Percentiles rank a stretch among this genome's conserved stretches.
Evolutionary conservation across 2,329 filamentous ascomycete species (phyloP).

Genomic region (Aphanoascus verrucosus): DNA sequence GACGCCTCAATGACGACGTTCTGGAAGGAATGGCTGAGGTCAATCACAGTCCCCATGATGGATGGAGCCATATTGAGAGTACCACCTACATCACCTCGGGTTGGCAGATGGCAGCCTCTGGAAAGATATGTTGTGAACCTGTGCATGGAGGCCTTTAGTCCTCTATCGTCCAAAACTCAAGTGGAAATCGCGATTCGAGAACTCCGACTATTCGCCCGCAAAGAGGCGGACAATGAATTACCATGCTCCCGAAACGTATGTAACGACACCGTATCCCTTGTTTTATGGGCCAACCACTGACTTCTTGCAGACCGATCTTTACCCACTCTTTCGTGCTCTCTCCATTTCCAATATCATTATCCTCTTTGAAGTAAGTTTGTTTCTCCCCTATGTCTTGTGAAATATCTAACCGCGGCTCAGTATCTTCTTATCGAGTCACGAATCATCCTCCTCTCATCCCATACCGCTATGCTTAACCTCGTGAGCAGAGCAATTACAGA

Average conservation of each 20-base stretch:
- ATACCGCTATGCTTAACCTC: slow-evolving; percentile 91
- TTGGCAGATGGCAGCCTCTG: slow-evolving; percentile 90
- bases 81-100: slow-evolving; percentile 75
- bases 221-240: slow-evolving; percentile 85
- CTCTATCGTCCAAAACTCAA: slow-evolving; percentile 86
- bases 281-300: slow-evolving; percentile 6
- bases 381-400: background rate
- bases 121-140: slow-evolving; percentile 96
- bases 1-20: slow-evolving; percentile 76
- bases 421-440: slow-evolving; percentile 86
- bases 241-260: slow-evolving; percentile 67
- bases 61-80: slow-evolving; percentile 74
- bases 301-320: slow-evolving; percentile 59
- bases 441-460: slow-evolving; percentile 90
- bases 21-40: slow-evolving; percentile 98
- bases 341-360: slow-evolving; percentile 87
- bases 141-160: slow-evolving; percentile 87
- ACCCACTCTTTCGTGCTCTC: slow-evolving; percentile 79
- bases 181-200: slow-evolving; percentile 86
- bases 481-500: slow-evolving; percentile 78
- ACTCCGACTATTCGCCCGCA: slow-evolving; percentile 79
- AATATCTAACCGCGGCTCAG: slow-evolving; percentile 19
- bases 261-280: slow-evolving; percentile 9
- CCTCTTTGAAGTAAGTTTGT: slow-evolving; percentile 56
- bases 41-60: slow-evolving; percentile 89